Percentiles rank a stretch among this genome's conserved stretches.
Evolutionary conservation across 2,329 filamentous ascomycete genomes (phyloP).

Genomic region (Hypoxylon sp.): DNA sequence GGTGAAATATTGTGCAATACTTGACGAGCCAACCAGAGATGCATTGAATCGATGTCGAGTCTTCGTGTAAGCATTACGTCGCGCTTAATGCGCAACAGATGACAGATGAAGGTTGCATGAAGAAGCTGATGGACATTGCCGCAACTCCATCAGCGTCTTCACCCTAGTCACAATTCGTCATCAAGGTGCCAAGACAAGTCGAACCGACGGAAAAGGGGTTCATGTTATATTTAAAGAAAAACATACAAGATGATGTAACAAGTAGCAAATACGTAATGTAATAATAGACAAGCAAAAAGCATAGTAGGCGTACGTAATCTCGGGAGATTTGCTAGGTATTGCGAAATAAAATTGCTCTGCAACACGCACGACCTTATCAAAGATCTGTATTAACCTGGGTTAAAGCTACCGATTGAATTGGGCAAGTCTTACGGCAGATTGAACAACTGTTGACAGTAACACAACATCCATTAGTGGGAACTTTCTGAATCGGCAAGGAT

Average conservation of each 20-base stretch:
- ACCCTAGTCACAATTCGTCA: constrained; percentile 11
- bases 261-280: constrained; percentile 7
- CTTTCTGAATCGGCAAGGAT: constrained; percentile 32
- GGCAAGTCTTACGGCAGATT: constrained; percentile 12
- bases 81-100: constrained; percentile 15
- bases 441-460: constrained; percentile 18
- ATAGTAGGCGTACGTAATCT: constrained; percentile 19
- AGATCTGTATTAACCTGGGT: constrained; percentile 14
- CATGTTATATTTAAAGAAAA: not conserved
- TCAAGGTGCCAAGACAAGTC: constrained; percentile 13
- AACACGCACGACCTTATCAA: constrained; percentile 20
- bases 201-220: constrained; percentile 14
- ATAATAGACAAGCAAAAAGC: constrained; percentile 18
- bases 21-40: constrained; percentile 38
- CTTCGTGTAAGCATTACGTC: constrained; percentile 17
- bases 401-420: constrained; percentile 5
- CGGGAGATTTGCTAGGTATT: constrained; percentile 11
- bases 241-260: constrained; percentile 3
- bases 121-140: constrained; percentile 18
- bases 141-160: constrained; percentile 17
- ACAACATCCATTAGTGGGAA: constrained; percentile 2
- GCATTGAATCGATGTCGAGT: constrained; percentile 6
- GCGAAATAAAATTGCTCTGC: constrained; percentile 7
- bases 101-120: not conserved
- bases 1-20: constrained; percentile 48